Conservation (phyloP, 805 yeast species). For the Kodamaea hsintzibuensis region DNA sequence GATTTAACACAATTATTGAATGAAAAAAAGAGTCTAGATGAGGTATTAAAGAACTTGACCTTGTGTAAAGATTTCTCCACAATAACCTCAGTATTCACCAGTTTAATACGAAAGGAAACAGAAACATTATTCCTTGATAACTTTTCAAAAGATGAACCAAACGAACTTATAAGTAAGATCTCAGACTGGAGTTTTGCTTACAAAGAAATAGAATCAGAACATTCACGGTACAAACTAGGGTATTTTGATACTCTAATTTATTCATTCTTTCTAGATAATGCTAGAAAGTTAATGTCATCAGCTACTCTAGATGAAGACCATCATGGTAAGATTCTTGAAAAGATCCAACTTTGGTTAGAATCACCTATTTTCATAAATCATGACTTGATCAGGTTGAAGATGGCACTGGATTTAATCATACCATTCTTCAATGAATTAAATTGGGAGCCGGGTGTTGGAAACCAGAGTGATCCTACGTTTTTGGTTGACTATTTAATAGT, state of each 20-base stretch:
- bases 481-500: constrained; percentile 23
- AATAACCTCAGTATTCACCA: not conserved
- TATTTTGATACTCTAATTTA: constrained; percentile 24
- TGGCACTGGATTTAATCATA: constrained; percentile 18
- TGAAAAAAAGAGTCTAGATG: not conserved
- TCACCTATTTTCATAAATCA: constrained; percentile 17
- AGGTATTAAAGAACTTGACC: not conserved
- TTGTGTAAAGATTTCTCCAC: not conserved
- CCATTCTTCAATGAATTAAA: constrained; percentile 16
- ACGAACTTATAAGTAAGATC: constrained; percentile 9
- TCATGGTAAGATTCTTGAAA: constrained; percentile 11
- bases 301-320: constrained; percentile 4
- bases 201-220: not conserved
- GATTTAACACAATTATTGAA: not conserved
- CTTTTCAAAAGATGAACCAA: constrained; percentile 6
- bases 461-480: constrained; percentile 13
- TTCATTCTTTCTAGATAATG: constrained; percentile 2
- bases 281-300: not conserved
- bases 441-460: constrained; percentile 19
- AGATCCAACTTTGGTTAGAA: constrained; percentile 17
- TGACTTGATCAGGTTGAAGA: constrained; percentile 13
- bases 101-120: constrained; percentile 1
- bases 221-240: not conserved
- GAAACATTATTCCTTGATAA: constrained; percentile 12
- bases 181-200: constrained; percentile 14